Evolutionary conservation across 2,329 filamentous ascomycete genomes (phyloP).

Genomic region (Phialemonium atrogriseum): DNA sequence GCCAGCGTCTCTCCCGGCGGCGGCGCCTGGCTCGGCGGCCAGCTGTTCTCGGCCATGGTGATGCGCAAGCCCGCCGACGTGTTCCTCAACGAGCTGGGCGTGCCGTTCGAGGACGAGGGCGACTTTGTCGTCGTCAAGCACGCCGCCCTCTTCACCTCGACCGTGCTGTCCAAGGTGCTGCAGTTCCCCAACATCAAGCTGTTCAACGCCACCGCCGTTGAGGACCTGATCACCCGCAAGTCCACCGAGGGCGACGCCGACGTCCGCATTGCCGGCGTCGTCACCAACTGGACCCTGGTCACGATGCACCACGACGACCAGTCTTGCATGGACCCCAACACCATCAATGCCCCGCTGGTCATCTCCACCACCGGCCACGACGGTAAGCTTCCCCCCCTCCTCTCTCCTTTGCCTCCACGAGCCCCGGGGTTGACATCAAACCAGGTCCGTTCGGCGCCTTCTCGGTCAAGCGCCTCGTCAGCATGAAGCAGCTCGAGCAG

Average conservation of each 20-base stretch:
- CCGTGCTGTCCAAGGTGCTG: slow-evolving; percentile 74
- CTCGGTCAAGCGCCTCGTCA: slow-evolving; percentile 81
- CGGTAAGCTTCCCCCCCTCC: slow-evolving; percentile 27
- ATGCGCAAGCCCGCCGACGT: slow-evolving; percentile 87
- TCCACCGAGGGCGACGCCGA: slow-evolving; percentile 36
- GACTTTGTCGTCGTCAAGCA: slow-evolving; percentile 91
- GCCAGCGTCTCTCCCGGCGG: slow-evolving; percentile 80
- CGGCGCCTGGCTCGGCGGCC: slow-evolving; percentile 86
- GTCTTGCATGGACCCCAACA: slow-evolving; percentile 95
- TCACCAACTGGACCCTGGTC: slow-evolving; percentile 94
- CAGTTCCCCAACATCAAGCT: slow-evolving; percentile 87
- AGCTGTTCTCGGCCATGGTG: slow-evolving; percentile 92
- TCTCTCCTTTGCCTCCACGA: no score
- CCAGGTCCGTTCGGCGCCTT: slow-evolving; percentile 75
- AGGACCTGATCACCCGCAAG: slow-evolving; percentile 82
- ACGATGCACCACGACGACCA: slow-evolving; percentile 82
- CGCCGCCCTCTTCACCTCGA: slow-evolving; percentile 85
- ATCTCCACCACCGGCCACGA: slow-evolving; percentile 91
- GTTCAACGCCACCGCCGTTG: slow-evolving; percentile 89
- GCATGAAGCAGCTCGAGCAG: slow-evolving; percentile 75
- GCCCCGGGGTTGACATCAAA: no score
- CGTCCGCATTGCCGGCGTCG: slow-evolving; percentile 75
- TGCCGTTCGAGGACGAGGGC: slow-evolving; percentile 82
- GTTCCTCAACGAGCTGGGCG: slow-evolving; percentile 73
- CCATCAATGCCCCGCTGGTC: slow-evolving; percentile 83